These are phyloP conservation scores for Phytophthora hybrid DNA, from an alignment of 352 stramenopile species.

Conservation along the genomic window DNA sequence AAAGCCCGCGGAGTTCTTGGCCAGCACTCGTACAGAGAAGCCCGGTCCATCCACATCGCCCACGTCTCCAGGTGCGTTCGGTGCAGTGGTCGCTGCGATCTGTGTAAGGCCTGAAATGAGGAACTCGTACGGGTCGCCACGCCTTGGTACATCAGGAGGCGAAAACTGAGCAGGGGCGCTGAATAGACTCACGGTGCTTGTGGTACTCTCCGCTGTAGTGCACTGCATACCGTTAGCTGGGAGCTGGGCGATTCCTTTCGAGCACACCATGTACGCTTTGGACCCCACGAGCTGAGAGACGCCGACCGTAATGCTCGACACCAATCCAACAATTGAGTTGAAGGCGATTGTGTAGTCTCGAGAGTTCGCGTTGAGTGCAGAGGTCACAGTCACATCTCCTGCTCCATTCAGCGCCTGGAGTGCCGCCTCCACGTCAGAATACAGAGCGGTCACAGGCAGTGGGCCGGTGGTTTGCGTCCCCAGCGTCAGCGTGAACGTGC, in stretches of 20 bases:
- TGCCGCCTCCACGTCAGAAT: slow-evolving; percentile 81
- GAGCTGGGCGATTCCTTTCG: slow-evolving; percentile 38
- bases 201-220: slow-evolving; percentile 49
- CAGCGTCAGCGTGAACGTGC: slow-evolving; percentile 85
- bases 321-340: slow-evolving; percentile 43
- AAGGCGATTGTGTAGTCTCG: slow-evolving; percentile 70
- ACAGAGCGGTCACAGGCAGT: slow-evolving; percentile 59
- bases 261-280: slow-evolving; percentile 58
- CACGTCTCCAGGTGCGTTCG: slow-evolving; percentile 42
- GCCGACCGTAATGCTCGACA: slow-evolving; percentile 51
- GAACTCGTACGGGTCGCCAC: slow-evolving; percentile 59
- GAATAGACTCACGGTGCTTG: slow-evolving; percentile 44
- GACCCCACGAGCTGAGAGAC: slow-evolving; percentile 45
- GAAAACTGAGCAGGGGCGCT: slow-evolving; percentile 41
- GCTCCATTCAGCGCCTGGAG: slow-evolving; percentile 81
- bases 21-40: slow-evolving; percentile 72
- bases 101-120: slow-evolving; percentile 63
- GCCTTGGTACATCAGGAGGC: slow-evolving; percentile 56
- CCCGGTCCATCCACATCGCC: slow-evolving; percentile 49
- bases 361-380: slow-evolving; percentile 31
- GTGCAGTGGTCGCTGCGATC: slow-evolving; percentile 34
- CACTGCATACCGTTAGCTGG: slow-evolving; percentile 56
- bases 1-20: slow-evolving; percentile 71
- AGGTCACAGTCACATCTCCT: slow-evolving; percentile 84
- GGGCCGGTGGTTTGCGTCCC: slow-evolving; percentile 58